Evolutionary conservation across 495 filamentous ascomycete genomes (phyloP), one percentile per base, ranked within the genome.

Genomic region (Talaromyces nanjingensis): DNA sequence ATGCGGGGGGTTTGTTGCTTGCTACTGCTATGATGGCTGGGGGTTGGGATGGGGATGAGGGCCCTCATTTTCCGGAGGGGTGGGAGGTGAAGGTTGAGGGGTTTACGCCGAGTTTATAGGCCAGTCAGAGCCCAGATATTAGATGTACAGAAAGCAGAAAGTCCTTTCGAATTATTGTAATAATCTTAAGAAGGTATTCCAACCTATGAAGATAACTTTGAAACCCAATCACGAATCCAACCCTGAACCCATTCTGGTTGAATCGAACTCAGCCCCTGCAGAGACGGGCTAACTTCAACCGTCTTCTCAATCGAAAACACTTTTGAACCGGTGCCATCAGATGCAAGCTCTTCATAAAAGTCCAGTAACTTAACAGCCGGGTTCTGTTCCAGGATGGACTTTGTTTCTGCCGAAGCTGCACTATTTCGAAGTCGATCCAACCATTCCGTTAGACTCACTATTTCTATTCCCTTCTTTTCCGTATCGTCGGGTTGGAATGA

Each of bases 11-110:
- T 18, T 72, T 84, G 58, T 60, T 86, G 59, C 55, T 81, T 9
- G 82, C 82, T 4, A 73, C 79, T 62, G 81, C 77, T 6, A 84
- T 84, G 81, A 79, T 85, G 77, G 78, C 79, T 6, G 81, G 82
- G 8, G 80, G 79, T 0, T 83, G 81, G 81, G 77, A 81, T 61
- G 82, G 74, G 4, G 68, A 67, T 22, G 74, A 70, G 47, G 81
- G 77, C 6, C 59, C 57, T 60, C 72, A 80, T 49, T 82, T 79
- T 55, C 81, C 81, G 0, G 54, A 72, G 39, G 72, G 67, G 0
- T 84, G 79, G 81, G 62, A 76, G 25, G 81, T 77, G 6, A 68
- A 63, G 14, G 78, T 71, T 7, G 81, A 82, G 39, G 82, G 81
- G n/a, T 83, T 68, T 42, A 42, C 37, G 14, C 37, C 37, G 12